phyloP scores from a whole-genome alignment of 768 basidiomycete genomes.

The Trametopsis cervina region DNA sequence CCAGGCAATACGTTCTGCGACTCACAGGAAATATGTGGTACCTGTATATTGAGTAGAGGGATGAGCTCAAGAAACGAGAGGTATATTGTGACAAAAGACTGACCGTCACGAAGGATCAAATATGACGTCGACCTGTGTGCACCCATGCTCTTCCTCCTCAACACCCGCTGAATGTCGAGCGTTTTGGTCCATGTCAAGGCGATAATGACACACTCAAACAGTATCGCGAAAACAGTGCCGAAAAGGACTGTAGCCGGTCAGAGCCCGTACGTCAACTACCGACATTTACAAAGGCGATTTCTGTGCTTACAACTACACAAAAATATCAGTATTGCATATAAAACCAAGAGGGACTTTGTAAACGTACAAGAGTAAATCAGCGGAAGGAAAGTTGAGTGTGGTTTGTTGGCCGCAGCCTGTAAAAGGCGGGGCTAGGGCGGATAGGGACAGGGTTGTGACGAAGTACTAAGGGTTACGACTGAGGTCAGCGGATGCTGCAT shows the following conservation, averaged over 20 bases:
- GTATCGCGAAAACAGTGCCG: constrained; percentile 1
- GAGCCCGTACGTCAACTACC: neutral
- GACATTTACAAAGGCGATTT: neutral
- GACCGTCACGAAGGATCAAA: constrained; percentile 3
- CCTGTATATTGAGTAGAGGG: constrained; percentile 1
- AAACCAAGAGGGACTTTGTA: neutral
- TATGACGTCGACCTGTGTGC: neutral
- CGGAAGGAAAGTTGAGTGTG: neutral
- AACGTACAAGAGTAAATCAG: constrained; percentile 1
- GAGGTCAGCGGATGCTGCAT: neutral
- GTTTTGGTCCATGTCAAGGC: constrained; percentile 4
- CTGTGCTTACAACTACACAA: neutral
- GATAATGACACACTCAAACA: constrained; percentile 2
- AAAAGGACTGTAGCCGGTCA: neutral
- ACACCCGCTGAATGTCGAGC: neutral
- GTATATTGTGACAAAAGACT: neutral
- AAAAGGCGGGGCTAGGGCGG: constrained; percentile 4
- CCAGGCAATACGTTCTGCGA: neutral
- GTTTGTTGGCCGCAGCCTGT: constrained; percentile 3
- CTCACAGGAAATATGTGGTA: constrained; percentile 11
- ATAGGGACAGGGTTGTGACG: neutral
- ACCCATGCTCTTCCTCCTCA: neutral
- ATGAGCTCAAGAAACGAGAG: neutral
- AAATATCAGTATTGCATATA: neutral
- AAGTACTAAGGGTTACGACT: neutral